These are phyloP conservation scores for Olyra latifolia DNA, from an alignment of 176 grass and related monocot species.

Conservation along the genomic window DNA sequence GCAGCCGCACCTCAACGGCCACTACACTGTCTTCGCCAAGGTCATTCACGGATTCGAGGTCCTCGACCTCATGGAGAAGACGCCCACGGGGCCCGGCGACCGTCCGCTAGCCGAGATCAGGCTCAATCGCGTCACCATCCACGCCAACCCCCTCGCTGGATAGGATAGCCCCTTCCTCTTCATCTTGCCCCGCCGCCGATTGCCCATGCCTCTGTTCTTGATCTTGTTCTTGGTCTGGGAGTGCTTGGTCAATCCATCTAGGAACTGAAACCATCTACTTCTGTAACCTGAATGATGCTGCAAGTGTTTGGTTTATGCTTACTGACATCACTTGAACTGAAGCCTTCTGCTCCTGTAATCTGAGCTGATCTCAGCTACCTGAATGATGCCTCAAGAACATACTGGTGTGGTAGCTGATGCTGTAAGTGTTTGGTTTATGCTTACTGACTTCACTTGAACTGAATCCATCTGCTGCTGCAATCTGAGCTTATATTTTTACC, in stretches of 20 bases:
- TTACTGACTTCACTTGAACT: not conserved
- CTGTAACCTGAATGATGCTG: conserved; percentile 13
- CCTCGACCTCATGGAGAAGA: conserved; percentile 98
- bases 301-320: not conserved
- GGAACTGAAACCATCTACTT: not conserved
- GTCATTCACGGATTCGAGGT: conserved; percentile 98
- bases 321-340: not conserved
- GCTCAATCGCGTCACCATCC: conserved; percentile 90
- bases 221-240: not conserved
- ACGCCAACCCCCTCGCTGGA: conserved; percentile 80
- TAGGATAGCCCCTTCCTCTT: not conserved
- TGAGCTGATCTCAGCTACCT: not conserved
- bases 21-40: conserved; percentile 97
- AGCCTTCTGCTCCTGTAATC: not conserved
- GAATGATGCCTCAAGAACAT: conserved; percentile 4
- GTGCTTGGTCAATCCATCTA: not conserved
- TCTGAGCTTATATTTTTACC: too few relatives aligned
- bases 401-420: not conserved
- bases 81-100: conserved; percentile 70
- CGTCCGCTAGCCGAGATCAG: conserved; percentile 93
- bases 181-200: not conserved
- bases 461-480: too few relatives aligned
- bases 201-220: not conserved
- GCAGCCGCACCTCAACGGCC: conserved; percentile 94
- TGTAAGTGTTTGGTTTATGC: not conserved